Base-by-base conservation (phyloP, 495 filamentous ascomycete species). In the Chaetomium cochliodes region DNA sequence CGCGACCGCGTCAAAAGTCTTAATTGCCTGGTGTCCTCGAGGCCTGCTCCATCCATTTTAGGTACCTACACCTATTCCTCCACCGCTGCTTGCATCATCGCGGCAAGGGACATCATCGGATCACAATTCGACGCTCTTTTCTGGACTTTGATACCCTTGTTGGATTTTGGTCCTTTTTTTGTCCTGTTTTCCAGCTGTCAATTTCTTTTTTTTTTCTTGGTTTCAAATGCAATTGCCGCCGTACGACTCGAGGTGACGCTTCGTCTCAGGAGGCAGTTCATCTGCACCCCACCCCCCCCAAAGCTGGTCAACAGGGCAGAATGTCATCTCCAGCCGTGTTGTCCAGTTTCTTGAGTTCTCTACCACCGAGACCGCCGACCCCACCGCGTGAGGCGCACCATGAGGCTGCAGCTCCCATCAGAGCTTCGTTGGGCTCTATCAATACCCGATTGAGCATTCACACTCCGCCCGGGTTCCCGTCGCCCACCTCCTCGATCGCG, bases 291-390 rank as follows among this genome's bases (percentile, higher is more conserved):
- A 42, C 46, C 13, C 39, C 30, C 25, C 62, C 53, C 23, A 52
- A 64, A 46, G 65, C 59, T 60, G 60, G 57, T 68, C 62, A 44
- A 67, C 70, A 58, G 65, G 71, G 70, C 74, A 79, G 79, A 71
- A 84, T 83, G 82, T 78, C 77, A 76, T 77, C 79, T 67, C 68
- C 74, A 67, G 69, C 68, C 54, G 70, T 75, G 52, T 69, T 74
- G 69, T 77, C 77, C 72, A 77, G 63, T 70, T 68, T 72, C 70
- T 68, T 81, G 64, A 80, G 82, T 49, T 69, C 72, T 50, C 74
- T 81, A 8, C 74, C 75, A 26, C 73, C 79, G 56, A 78, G 82
- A 76, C 83, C 83, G n/a, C 83, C 83, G 26, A 85, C 83, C 49
- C 83, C 83, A 16, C 83, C 82, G 7, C 77, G 81, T 69, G 81